Base-by-base conservation (phyloP, 768 basidiomycete species). In the Candolleomyces efflorescens region DNA sequence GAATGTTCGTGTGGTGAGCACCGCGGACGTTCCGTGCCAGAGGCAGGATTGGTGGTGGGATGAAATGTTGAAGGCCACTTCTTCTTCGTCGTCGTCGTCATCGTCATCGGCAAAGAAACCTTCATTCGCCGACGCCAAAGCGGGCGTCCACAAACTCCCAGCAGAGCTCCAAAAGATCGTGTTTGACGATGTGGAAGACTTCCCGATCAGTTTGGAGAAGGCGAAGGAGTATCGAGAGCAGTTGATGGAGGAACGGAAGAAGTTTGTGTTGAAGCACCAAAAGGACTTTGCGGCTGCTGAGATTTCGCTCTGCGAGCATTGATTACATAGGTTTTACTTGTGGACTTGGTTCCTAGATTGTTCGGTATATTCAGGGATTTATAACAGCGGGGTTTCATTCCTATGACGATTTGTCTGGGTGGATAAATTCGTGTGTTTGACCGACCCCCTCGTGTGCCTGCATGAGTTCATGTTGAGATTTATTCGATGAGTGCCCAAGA, bases 221-320 rank as follows among this genome's bases (percentile, higher is more conserved):
- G 71, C 68, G 13, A 68, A 68, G 58, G 52, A 62, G 26, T 46
- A 67, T 37, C 54, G 71, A 57, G 45, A 65, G 32, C 55, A 65
- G 49, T 43, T 72, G 53, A 71, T 72, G 68, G 58, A 65, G 41
- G 70, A 74, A 62, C 61, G 69, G 53, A 67, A 61, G 32, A 20
- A 7, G 3, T 70, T 58, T 38, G 41, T 37, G 2, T 37, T 61
- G 18, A 23, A 2, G 12, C 54, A 51, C 38, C 24, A 52, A 11
- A 27, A 53, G 6, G 26, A 23, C 1, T 56, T 56, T 38, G 46
- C 1, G n/a, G 44, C 26, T 3, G 18, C 10, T 15, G 32, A 2
- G 13, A 46, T 38, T 32, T 47, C 45, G 1, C 23, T 56, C 3
- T 56, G 55, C 23, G 55, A 56, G 55, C 55, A 56, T 48, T 56